Base-by-base conservation (phyloP, 176 grass and related monocot genomes). In the Raddia guianensis region DNA sequence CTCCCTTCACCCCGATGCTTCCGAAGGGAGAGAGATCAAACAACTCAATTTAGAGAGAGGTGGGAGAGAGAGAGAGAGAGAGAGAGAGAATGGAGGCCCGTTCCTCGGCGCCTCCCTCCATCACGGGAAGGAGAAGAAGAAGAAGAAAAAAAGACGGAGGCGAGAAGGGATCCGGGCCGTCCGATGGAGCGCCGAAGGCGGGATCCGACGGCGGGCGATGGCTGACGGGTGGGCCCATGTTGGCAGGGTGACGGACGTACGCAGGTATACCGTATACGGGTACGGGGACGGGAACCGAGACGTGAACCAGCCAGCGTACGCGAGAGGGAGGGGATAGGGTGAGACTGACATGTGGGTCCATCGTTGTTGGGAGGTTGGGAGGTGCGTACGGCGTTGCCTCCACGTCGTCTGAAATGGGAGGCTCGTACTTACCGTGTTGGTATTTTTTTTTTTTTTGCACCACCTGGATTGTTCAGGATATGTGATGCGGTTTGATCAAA, bases 151-250 rank as follows among this genome's bases (percentile, higher is more conserved):
- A 60, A 42, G 34, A 78, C 33, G 4, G 2, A 37, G 73, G 50
- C 11, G 47, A 68, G 27, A 27, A 27, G 27, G 1, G 27, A 27
- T 27, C 27, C 1, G 1, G 12, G 6, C 81, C 89, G 85, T 85
- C 61, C 9, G 80, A 84, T 84, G 46, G 59, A 65, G 77, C 76
- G 70, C 80, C 19, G 51, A 68, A 68, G 45, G 33, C 69, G 12
- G 48, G 80, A 86, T 86, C 88, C 2, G 48, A 43, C 14, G n/a
- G 59, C 12, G 40, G 12, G 67, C 48, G 18, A 32, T 5, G 7
- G 0, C 57, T 55, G 63, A 65, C 33, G 71, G 12, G 37, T 63
- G 40, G 60, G 49, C 3, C 49, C 68, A 49, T 5, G 11, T 1
- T 13, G 44, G 67, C 5, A 3, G 45, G 2, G n/a, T 2, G 5